Percentiles rank a stretch among this genome's conserved stretches.
Evolutionary conservation across 2,329 filamentous ascomycete species (phyloP).

Genomic region (Diaporthe australafricana): DNA sequence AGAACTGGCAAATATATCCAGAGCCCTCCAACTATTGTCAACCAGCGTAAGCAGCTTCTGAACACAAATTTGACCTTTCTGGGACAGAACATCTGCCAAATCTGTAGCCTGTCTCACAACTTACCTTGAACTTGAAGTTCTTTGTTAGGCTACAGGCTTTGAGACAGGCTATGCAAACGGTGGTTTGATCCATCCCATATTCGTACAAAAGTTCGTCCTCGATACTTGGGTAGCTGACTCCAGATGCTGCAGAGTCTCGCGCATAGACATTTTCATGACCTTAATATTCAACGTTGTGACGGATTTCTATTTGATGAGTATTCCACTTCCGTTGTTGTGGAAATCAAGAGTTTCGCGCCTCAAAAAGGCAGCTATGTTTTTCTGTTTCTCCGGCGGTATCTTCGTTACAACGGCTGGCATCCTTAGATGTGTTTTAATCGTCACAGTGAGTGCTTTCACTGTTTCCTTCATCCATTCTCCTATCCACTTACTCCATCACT

Average conservation of each 20-base stretch:
- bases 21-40: slow-evolving; percentile 55
- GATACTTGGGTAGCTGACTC: too few species aligned
- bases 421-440: slow-evolving; percentile 63
- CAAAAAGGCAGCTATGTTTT: slow-evolving; percentile 63
- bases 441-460: slow-evolving; percentile 46
- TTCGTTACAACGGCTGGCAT: slow-evolving; percentile 67
- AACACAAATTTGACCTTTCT: too few species aligned
- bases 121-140: too few species aligned
- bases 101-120: too few species aligned
- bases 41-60: too few species aligned
- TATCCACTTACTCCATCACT: neutral
- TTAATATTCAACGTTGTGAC: slow-evolving; percentile 53
- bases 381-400: slow-evolving; percentile 66
- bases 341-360: slow-evolving; percentile 58
- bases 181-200: too few species aligned
- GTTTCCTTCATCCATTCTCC: neutral
- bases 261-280: slow-evolving; percentile 51
- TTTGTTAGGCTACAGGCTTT: too few species aligned
- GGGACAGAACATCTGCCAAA: too few species aligned
- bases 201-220: too few species aligned
- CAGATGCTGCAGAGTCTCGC: too few species aligned
- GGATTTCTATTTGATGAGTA: slow-evolving; percentile 53
- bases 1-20: slow-evolving; percentile 56
- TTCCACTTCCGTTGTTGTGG: slow-evolving; percentile 63
- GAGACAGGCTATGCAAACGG: too few species aligned